A percentile compares a stretch with the other conserved stretches of the same genome.
Evolutionary conservation across 129 eudicot genomes (phyloP).

Genomic region (Artemisia argyi): DNA sequence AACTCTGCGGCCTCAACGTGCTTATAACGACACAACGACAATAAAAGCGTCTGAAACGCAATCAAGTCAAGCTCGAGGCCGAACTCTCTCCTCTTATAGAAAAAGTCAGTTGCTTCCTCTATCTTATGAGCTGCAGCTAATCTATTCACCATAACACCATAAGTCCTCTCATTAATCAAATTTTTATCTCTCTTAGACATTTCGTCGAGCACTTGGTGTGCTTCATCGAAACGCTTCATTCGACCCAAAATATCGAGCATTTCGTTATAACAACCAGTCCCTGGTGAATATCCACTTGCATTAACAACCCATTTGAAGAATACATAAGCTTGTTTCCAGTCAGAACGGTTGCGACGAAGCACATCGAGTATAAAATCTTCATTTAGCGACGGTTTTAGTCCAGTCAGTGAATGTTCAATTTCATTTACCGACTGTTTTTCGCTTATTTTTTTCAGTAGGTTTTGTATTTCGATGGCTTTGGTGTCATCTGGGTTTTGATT

Average conservation of each 20-base stretch:
- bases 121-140: constrained; percentile 71
- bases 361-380: constrained; percentile 67
- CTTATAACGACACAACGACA: constrained; percentile 76
- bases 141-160: constrained; percentile 57
- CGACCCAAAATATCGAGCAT: constrained; percentile 70
- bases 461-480: constrained; percentile 55
- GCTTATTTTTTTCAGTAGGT: constrained; percentile 38
- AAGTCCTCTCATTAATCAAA: constrained; percentile 55
- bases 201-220: constrained; percentile 76
- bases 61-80: constrained; percentile 59
- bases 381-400: constrained; percentile 21
- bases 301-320: constrained; percentile 73
- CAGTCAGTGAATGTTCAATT: constrained; percentile 42
- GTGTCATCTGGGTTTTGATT: constrained; percentile 19
- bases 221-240: constrained; percentile 55
- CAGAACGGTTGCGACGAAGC: constrained; percentile 68
- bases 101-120: constrained; percentile 63
- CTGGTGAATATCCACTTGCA: constrained; percentile 43
- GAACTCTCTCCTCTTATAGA: constrained; percentile 50
- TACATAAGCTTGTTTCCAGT: constrained; percentile 67
- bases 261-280: constrained; percentile 52
- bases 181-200: constrained; percentile 55
- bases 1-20: constrained; percentile 86
- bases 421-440: constrained; percentile 25
- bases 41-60: constrained; percentile 73